Evolutionary conservation across 129 eudicot species (phyloP), one percentile per base, ranked within the genome.

Genomic region (Glebionis coronaria): DNA sequence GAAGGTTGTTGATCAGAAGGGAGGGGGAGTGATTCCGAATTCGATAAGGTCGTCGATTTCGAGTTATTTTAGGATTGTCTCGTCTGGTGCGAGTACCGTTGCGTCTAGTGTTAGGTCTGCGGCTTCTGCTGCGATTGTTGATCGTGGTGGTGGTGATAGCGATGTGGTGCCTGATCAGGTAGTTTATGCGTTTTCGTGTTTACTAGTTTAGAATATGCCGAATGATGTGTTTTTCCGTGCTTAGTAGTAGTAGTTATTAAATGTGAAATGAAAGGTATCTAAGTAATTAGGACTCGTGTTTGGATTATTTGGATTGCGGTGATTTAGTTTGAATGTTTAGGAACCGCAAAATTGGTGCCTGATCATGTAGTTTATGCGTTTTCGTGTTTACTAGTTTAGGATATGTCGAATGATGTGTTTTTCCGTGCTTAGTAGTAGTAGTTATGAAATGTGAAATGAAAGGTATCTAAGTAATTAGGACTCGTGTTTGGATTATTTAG

Each of bases 81-180:
- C 96, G 0, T 83, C 88, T 2, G 95, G 98, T 71, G 98, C 98
- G 14, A 83, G 91, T 1, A 85, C 85, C 7, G 96, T 92, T n/a
- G 95, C 96, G 2, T 85, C 93, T 21, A 69, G 87, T 2, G 97
- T 92, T 12, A 68, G 90, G 75, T 88, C 96, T 42, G 96, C 97
- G 6, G 97, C 97, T 56, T 85, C 96, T 0, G 90, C 87, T 56
- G 96, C 96, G 54, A 58, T 86, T 89, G 3, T 73, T 89, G 8
- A 84, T 92, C 71, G 98, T 78, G 61, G 87, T 72, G 96, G 98
- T 78, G 61, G 87, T 72, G 96, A 92, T 12, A 58, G 31, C 27
- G 98, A 83, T 61, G 57, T 74, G 15, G 55, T 38, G 71, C 61
- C 75, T 73, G 88, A 92, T 80, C 98, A 88, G 95, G 98, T 92